Base-by-base conservation (phyloP, 495 filamentous ascomycete genomes). In the Neurospora sp. region DNA sequence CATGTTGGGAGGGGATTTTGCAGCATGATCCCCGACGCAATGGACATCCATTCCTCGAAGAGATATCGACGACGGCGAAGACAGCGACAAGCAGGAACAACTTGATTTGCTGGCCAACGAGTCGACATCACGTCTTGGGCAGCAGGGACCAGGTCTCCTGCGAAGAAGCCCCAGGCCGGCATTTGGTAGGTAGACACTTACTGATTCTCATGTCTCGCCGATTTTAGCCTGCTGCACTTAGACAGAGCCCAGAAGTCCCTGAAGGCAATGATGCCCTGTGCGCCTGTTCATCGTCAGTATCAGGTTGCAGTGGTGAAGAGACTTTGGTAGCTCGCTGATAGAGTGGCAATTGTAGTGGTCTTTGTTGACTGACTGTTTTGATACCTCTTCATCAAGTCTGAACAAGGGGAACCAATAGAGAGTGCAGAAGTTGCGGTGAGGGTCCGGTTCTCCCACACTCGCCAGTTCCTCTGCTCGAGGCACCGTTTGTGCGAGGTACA, bases 351-450 rank as follows among this genome's bases (percentile, higher is more conserved):
- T 8, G 53, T 8, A 35, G 27, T 66, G 35, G 53, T 66, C 53
- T 59, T 27, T 27, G 48, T 27, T 59, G 27, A 16, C 27, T 66
- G 27, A 61, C 27, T 61, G 27, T 35, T 35, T 35, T 61, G 53
- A 35, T 66, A 37, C 14, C 53, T 66, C 14, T 66, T 53, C 46
- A 20, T 61, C 53, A 61, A 61, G 53, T 61, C 53, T 66, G 27
- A 66, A 27, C 31, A 66, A 31, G 53, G 53, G 53, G 53, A 66
- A 66, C 53, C 22, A 66, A 66, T 35, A 35, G 27, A 61, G 70
- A 77, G 68, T 46, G 66, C 42, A 73, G 70, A 75, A 75, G 38
- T 78, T 78, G 77, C 77, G 77, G 77, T 78, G 77, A 73, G 75
- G 69, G 70, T 42, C 53, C 53, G 53, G 53, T 61, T 35, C 53